phyloP scores from a whole-genome alignment of 148 eudicot genomes.

The Diospyros lotus region DNA sequence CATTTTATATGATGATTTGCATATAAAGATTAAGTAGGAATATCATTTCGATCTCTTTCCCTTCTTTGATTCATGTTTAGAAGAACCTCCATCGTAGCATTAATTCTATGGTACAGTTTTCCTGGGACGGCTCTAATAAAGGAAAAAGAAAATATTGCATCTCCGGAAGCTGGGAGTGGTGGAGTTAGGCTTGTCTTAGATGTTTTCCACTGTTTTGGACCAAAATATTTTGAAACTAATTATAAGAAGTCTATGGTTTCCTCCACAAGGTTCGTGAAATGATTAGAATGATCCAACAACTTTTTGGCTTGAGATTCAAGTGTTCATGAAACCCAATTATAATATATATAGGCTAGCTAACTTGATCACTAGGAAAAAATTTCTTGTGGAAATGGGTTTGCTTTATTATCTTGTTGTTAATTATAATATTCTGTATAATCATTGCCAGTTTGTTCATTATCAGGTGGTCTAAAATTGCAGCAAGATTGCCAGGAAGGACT shows the following conservation, averaged over 20 bases:
- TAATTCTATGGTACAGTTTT: too few species aligned
- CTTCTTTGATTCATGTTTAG: too few species aligned
- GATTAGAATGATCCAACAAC: not conserved
- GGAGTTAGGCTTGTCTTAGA: not conserved
- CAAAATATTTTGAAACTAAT: not conserved
- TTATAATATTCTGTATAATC: not conserved
- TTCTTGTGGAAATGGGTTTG: not conserved
- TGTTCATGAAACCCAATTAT: not conserved
- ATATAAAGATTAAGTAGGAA: too few species aligned
- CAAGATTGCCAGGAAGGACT: constrained; percentile 85
- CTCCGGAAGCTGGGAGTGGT: not conserved
- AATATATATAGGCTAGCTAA: not conserved
- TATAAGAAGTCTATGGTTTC: not conserved
- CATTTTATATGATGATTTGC: too few species aligned
- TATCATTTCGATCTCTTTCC: too few species aligned
- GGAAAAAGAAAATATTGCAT: too few species aligned
- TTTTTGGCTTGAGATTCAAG: constrained; percentile 8
- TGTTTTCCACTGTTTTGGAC: not conserved
- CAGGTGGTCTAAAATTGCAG: constrained; percentile 96
- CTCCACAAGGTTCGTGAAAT: not conserved
- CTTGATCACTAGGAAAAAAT: not conserved
- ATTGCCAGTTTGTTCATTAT: not conserved
- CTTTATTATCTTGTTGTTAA: not conserved
- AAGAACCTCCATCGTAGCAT: too few species aligned
- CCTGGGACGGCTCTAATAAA: too few species aligned